These are phyloP conservation scores for Ophiostoma australiae DNA, from an alignment of 2,329 filamentous ascomycete species.

Conservation along the genomic window DNA sequence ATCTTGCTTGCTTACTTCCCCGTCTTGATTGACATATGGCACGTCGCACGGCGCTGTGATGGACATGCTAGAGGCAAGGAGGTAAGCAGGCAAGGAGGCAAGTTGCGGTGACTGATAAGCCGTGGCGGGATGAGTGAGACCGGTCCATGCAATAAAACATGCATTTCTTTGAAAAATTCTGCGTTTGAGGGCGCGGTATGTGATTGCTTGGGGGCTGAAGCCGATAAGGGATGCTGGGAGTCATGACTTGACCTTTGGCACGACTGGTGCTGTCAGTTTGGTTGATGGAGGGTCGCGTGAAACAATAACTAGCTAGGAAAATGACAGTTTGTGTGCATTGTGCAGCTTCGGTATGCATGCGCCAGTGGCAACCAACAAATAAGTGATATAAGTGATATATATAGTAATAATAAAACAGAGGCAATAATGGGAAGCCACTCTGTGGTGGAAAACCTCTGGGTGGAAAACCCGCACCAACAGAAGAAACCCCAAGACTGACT, in stretches of 20 bases:
- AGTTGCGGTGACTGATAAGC: constrained; percentile 11
- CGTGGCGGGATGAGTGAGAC: constrained; percentile 6
- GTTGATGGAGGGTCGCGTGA: constrained; percentile 10
- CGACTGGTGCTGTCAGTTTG: background rate
- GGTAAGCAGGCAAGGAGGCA: background rate
- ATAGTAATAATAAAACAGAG: background rate
- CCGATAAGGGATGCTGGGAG: background rate
- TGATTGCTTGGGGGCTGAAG: background rate
- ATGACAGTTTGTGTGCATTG: background rate
- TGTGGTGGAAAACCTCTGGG: too few relatives aligned
- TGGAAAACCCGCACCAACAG: too few relatives aligned
- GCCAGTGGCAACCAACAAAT: background rate
- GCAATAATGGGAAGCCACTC: too few relatives aligned
- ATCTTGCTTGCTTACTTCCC: background rate
- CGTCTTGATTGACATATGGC: background rate
- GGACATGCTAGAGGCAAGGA: background rate
- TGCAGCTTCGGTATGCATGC: constrained; percentile 1
- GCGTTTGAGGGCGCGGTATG: background rate
- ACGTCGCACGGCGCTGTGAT: constrained; percentile 2
- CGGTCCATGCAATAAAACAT: background rate
- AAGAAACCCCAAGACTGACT: too few relatives aligned
- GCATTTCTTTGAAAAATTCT: background rate
- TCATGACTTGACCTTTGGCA: background rate
- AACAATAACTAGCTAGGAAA: background rate
- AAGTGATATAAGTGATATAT: background rate